Evolutionary conservation across 345 rosid genomes (phyloP).

Genomic region (Arabis alpina): DNA sequence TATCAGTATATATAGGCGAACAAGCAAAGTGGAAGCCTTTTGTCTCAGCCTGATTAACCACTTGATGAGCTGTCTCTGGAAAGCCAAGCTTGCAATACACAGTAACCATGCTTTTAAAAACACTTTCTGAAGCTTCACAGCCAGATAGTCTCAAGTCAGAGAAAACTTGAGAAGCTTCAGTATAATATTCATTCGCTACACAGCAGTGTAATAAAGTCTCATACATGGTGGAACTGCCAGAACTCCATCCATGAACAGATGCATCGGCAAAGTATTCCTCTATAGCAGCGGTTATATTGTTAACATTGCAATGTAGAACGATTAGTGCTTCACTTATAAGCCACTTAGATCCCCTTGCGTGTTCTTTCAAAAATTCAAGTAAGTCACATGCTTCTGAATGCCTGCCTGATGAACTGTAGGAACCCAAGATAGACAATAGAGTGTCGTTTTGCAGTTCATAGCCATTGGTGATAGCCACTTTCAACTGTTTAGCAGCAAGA

Average conservation of each 20-base stretch:
- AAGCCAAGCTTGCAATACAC: constrained; percentile 76
- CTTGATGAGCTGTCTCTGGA: constrained; percentile 84
- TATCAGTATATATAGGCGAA: constrained; percentile 53
- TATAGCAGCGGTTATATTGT: constrained; percentile 65
- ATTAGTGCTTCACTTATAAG: constrained; percentile 71
- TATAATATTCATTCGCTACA: constrained; percentile 54
- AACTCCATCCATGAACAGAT: constrained; percentile 50
- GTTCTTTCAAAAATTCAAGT: constrained; percentile 74
- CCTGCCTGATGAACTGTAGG: constrained; percentile 79
- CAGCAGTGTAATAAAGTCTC: constrained; percentile 79
- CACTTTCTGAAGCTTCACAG: constrained; percentile 58
- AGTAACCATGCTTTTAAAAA: constrained; percentile 58
- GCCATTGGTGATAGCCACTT: constrained; percentile 58
- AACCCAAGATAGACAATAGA: constrained; percentile 70
- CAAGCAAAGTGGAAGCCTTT: constrained; percentile 57
- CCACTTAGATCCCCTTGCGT: constrained; percentile 49
- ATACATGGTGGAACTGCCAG: constrained; percentile 59
- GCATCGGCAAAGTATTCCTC: constrained; percentile 58
- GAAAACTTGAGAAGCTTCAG: constrained; percentile 87
- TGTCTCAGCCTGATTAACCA: constrained; percentile 60
- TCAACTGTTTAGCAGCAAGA: constrained; percentile 70
- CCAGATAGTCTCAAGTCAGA: constrained; percentile 77
- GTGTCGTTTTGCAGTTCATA: constrained; percentile 60
- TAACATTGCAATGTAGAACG: constrained; percentile 73
- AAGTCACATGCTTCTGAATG: constrained; percentile 76